A percentile compares a stretch with the other conserved stretches of the same genome.
phyloP scores from a whole-genome alignment of 352 stramenopile genomes.

The Nothophytophthora sp. region DNA sequence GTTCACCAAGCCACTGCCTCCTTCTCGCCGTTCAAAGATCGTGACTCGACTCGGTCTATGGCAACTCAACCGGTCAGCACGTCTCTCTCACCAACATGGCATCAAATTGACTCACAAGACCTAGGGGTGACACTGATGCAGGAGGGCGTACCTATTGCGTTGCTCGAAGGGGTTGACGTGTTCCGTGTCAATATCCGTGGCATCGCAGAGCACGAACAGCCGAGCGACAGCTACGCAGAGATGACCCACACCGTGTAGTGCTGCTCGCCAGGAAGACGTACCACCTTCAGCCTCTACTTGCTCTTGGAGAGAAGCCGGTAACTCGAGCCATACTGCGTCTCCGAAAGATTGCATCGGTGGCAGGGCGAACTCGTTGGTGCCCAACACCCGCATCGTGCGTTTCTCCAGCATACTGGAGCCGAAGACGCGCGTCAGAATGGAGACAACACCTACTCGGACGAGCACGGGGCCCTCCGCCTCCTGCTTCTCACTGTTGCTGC shows the following conservation, averaged over 20 bases:
- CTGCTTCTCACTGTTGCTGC: background rate
- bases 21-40: conserved; percentile 88
- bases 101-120: background rate
- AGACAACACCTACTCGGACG: conserved; percentile 72
- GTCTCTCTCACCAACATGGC: background rate
- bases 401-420: conserved; percentile 89
- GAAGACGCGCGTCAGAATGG: conserved; percentile 79
- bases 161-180: conserved; percentile 80
- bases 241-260: conserved; percentile 89
- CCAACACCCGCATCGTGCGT: conserved; percentile 69
- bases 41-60: conserved; percentile 78
- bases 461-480: conserved; percentile 14
- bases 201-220: conserved; percentile 93
- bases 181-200: conserved; percentile 80
- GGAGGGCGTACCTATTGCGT: conserved; percentile 40
- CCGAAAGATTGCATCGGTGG: conserved; percentile 96
- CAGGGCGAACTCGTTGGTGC: conserved; percentile 92
- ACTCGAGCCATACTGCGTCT: conserved; percentile 95
- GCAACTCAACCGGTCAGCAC: conserved; percentile 1
- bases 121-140: background rate
- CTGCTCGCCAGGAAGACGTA: conserved; percentile 46
- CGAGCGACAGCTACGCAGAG: conserved; percentile 91
- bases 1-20: conserved; percentile 84
- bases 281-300: conserved; percentile 35
- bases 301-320: conserved; percentile 54